Base-by-base conservation (phyloP, 1,284 basidiomycete genomes). In the Inonotus hispidus region DNA sequence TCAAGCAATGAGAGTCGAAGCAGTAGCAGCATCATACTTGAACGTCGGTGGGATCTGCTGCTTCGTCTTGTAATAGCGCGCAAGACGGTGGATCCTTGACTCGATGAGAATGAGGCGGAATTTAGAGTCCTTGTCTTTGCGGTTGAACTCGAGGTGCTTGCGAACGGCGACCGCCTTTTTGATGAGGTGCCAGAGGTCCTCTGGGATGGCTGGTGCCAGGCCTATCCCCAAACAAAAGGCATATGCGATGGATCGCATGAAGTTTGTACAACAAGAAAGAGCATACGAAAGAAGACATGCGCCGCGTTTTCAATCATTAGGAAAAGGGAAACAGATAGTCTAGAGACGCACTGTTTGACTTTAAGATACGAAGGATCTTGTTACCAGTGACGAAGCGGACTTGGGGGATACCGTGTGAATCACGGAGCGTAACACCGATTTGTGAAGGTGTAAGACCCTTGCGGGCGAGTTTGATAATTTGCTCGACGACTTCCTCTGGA, bases 111-210 rank as follows among this genome's bases (percentile, higher is more conserved):
- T 95, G 72, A 96, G 87, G 75, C 92, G 90, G 87, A 98, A 98
- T 82, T 98, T 98, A 79, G 92, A 94, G 79, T 90, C 94, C 83
- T 93, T 95, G 85, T 98, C 96, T 79, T 95, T 97, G 75, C 96
- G 90, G 92, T 98, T 98, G 71, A 87, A 84, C 80, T 98, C 94
- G 70, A 99, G 87, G 81, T 98, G 96, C 86, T 98, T 98, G 80
- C 96, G 94, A 74, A 99, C 93, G 69, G 92, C 84, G 74, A 98
- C 95, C 75, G 96, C 96, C 88, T 98, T 98, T 90, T 98, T 98
- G 85, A 98, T 91, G 76, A 98, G 89, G 87, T 95, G 90, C 91
- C 94, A 98, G 65, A 98, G 90, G 85, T 98, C 96, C 87, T 99
- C 96, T 71, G 96, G 96, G 81, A 98, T 94, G 79, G 89, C 85